These are phyloP conservation scores for Setaria italica DNA, from an alignment of 202 grass and related monocot genomes.

Conservation along the genomic window DNA sequence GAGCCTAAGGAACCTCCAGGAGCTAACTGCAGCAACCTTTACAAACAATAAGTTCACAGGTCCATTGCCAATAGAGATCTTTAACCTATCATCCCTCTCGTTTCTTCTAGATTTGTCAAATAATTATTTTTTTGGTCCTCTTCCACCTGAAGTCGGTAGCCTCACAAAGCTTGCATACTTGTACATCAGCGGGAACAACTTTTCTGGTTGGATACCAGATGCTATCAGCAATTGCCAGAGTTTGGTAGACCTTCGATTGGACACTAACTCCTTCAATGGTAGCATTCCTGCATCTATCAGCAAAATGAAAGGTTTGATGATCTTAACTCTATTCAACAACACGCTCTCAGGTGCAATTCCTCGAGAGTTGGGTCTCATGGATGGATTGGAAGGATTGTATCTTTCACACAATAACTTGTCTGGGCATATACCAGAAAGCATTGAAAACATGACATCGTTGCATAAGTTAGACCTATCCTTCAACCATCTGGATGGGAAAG, in stretches of 20 bases:
- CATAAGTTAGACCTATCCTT: conserved; percentile 35
- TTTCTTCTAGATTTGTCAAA: not conserved
- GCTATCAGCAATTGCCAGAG: conserved; percentile 1
- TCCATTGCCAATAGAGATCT: conserved; percentile 1
- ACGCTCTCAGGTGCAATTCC: conserved; percentile 36
- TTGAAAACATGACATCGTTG: conserved; percentile 27
- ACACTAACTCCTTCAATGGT: conserved; percentile 33
- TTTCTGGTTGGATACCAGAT: conserved; percentile 24
- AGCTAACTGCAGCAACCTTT: not conserved
- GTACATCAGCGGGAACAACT: conserved; percentile 27
- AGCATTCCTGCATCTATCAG: conserved; percentile 36
- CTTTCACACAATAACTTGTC: conserved; percentile 43
- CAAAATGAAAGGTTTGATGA: conserved; percentile 27
- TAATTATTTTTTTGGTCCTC: conserved; percentile 30
- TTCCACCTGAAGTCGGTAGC: conserved; percentile 8
- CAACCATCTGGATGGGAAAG: conserved; percentile 38
- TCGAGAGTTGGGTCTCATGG: not conserved
- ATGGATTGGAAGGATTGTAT: conserved; percentile 17
- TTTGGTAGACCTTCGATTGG: conserved; percentile 9
- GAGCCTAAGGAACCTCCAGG: conserved; percentile 18
- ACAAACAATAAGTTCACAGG: conserved; percentile 32
- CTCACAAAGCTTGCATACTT: conserved; percentile 5
- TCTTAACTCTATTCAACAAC: conserved; percentile 28
- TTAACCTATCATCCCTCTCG: conserved; percentile 14
- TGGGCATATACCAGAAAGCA: conserved; percentile 24